These are phyloP conservation scores for Cryptococcus sp. DNA, from an alignment of 1,284 basidiomycete species.

Conservation along the genomic window DNA sequence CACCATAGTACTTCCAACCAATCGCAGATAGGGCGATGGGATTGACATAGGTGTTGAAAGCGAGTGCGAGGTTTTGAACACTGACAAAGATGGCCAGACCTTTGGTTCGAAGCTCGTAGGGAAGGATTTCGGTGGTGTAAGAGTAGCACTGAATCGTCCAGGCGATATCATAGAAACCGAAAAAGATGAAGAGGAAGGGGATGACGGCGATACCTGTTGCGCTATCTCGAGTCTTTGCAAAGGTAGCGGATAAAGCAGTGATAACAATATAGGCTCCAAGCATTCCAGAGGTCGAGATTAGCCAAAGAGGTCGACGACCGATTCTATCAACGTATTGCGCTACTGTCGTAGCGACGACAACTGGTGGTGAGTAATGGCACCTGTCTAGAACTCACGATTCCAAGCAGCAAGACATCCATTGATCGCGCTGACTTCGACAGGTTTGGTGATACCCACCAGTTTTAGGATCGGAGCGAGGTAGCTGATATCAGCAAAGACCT, in stretches of 20 bases:
- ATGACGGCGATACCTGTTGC: slow-evolving; percentile 26
- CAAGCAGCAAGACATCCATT: slow-evolving; percentile 58
- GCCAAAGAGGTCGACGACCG: slow-evolving; percentile 27
- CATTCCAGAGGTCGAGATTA: slow-evolving; percentile 29
- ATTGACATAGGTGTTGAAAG: slow-evolving; percentile 26
- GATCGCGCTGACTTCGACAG: slow-evolving; percentile 41
- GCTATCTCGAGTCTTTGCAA: slow-evolving; percentile 14
- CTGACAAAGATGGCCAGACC: slow-evolving; percentile 16
- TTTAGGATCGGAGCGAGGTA: slow-evolving; percentile 61
- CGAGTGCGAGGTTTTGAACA: slow-evolving; percentile 7
- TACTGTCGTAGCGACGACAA: slow-evolving; percentile 14
- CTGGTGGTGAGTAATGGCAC: not conserved
- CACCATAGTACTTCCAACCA: slow-evolving; percentile 4
- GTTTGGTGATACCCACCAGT: slow-evolving; percentile 54
- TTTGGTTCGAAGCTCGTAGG: slow-evolving; percentile 16
- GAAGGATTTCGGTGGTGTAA: slow-evolving; percentile 25
- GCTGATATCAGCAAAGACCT: slow-evolving; percentile 56
- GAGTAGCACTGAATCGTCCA: slow-evolving; percentile 13
- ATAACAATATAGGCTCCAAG: slow-evolving; percentile 21
- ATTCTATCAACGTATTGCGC: slow-evolving; percentile 18
- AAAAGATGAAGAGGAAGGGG: slow-evolving; percentile 26
- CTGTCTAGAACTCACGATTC: slow-evolving; percentile 11
- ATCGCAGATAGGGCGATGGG: slow-evolving; percentile 21
- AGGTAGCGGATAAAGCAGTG: slow-evolving; percentile 25
- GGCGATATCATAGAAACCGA: slow-evolving; percentile 11